Evolutionary conservation across 768 basidiomycete species (phyloP), one percentile per base, ranked within the genome.

Genomic region (Agrocybe pediades): DNA sequence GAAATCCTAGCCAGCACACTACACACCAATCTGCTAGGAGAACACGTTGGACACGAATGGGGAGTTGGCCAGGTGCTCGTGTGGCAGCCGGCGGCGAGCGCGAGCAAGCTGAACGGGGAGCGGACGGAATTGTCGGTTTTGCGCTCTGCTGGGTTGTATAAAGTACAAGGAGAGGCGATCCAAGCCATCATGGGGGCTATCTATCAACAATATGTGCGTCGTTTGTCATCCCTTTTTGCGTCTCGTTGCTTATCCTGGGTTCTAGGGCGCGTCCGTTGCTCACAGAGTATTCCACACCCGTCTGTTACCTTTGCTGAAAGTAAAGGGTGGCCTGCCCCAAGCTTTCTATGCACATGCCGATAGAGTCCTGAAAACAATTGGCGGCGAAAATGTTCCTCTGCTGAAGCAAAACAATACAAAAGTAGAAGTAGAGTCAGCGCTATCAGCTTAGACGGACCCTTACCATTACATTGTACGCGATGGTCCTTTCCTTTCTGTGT

Each of bases 1-100:
- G 74, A 68, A 16, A 75, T 92, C 40, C 63, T 74, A 16, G 72
- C 79, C 40, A 81, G 78, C 26, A 76, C 84, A 9, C 64, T 93
- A 33, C 86, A 90, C 65, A 82, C 90, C 1, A 85, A 88, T 63
- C 65, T 82, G 17, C 71, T 94, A 24, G 91, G 91, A 40, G 83
- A 90, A 67, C 77, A 85, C 60, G 78, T 94, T 45, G 92, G 86
- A 36, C 79, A 83, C 25, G 74, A 70, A n/a, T 94, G 92, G 92
- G 79, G 82, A 6, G 71, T 93, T 25, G 86, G 87, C 49, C 80
- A 81, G 36, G 78, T 81, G n/a, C 74, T 92, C 67, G 83, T 85
- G 20, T 94, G 92, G 91, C 79, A 81, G 24, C 88, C 87, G 6
- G 76, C 87, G 9, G 74, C 78, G 27, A 66, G 74, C 8, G 65